Evolutionary conservation across 2,329 filamentous ascomycete species (phyloP).

Genomic region (Tolypocladium amazonense): DNA sequence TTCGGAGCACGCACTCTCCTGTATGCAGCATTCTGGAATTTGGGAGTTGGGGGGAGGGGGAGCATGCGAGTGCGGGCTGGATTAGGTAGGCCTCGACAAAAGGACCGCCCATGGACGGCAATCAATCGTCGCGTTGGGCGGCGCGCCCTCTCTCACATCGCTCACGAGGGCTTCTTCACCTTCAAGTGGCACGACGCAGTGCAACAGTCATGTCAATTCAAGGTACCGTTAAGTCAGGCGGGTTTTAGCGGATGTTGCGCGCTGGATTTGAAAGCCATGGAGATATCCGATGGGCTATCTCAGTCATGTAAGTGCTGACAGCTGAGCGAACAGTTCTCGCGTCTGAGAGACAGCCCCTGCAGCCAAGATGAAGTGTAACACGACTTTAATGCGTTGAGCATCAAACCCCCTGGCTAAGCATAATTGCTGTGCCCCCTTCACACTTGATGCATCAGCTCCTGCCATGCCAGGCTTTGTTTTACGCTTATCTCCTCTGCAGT

Average conservation of each 20-base stretch:
- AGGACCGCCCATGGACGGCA: background rate
- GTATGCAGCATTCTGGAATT: background rate
- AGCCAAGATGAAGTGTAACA: no score
- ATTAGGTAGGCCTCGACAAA: background rate
- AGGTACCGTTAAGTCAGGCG: background rate
- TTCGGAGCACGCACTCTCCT: background rate
- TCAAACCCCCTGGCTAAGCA: background rate
- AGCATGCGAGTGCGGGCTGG: background rate
- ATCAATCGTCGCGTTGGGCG: background rate
- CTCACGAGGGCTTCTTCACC: background rate
- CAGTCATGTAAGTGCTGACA: no score
- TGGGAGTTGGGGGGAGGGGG: background rate
- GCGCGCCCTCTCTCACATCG: background rate
- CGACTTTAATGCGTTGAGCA: background rate
- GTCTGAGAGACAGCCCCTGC: no score
- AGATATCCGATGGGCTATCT: background rate
- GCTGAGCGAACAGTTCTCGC: no score
- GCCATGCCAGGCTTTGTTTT: background rate
- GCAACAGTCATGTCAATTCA: background rate
- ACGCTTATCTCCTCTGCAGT: background rate
- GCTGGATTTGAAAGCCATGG: background rate
- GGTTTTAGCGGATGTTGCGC: background rate
- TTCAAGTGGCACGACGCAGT: background rate
- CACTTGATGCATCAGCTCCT: no score
- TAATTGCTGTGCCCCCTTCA: background rate